Conservation (phyloP, 164 flowering plant species). For the Macadamia integrifolia region DNA sequence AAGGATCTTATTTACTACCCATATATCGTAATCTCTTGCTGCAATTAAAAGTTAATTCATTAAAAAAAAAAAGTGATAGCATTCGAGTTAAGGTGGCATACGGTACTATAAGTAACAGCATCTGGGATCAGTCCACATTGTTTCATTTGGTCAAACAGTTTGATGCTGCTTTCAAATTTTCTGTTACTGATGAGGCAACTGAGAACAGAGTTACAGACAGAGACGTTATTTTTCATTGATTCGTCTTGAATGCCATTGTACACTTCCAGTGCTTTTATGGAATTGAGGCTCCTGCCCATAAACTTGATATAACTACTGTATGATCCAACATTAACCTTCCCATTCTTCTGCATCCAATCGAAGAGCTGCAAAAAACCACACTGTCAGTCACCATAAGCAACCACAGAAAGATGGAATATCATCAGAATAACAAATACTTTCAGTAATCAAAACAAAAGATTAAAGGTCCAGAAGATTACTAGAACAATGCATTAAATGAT, state of each 20-base stretch:
- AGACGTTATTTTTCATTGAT: slow-evolving; percentile 41
- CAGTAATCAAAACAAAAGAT: no score
- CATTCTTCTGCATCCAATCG: slow-evolving; percentile 78
- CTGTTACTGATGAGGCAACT: slow-evolving; percentile 66
- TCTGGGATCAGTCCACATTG: slow-evolving; percentile 67
- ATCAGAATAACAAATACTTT: background rate
- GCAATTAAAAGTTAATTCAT: background rate
- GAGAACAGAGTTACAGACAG: slow-evolving; percentile 76
- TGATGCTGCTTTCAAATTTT: slow-evolving; percentile 51
- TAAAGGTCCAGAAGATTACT: no score
- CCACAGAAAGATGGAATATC: background rate
- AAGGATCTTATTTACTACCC: background rate
- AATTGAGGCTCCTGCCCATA: slow-evolving; percentile 49
- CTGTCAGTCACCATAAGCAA: background rate
- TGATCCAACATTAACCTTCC: slow-evolving; percentile 57
- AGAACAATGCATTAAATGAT: no score
- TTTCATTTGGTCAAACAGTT: slow-evolving; percentile 81
- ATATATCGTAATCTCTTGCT: background rate
- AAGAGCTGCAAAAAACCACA: slow-evolving; percentile 54
- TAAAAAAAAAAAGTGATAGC: background rate
- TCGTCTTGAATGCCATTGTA: slow-evolving; percentile 62
- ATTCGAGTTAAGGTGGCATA: slow-evolving; percentile 26
- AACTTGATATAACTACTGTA: slow-evolving; percentile 80
- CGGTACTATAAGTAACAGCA: slow-evolving; percentile 78
- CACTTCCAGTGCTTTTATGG: slow-evolving; percentile 57